Evolutionary conservation across 176 grass and related monocot species (phyloP).

Genomic region (Eragrostis curvula): DNA sequence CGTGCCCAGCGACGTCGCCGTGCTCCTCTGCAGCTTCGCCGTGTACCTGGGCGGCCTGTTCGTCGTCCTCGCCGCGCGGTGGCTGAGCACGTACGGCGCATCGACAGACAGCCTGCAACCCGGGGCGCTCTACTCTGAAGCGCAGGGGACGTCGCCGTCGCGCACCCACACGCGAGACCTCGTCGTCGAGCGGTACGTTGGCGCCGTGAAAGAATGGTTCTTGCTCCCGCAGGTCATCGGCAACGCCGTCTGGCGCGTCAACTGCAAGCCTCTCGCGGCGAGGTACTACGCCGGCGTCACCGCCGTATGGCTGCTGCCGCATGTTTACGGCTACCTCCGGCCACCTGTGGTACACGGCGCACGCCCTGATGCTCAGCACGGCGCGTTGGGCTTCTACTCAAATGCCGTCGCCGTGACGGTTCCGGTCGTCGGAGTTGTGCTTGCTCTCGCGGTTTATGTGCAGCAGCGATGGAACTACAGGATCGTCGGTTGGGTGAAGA

Average conservation of each 20-base stretch:
- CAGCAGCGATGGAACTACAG: constrained; percentile 92
- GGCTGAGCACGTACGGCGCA: constrained; percentile 43
- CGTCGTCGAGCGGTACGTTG: constrained; percentile 69
- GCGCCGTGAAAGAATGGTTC: constrained; percentile 72
- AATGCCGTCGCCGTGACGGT: constrained; percentile 73
- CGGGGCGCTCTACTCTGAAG: constrained; percentile 52
- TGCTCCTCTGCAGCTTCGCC: constrained; percentile 53
- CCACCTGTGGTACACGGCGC: constrained; percentile 36
- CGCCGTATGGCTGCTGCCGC: constrained; percentile 72
- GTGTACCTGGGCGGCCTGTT: constrained; percentile 57
- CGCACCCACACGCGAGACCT: constrained; percentile 47
- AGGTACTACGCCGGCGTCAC: constrained; percentile 79
- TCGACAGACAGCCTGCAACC: background rate
- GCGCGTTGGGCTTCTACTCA: constrained; percentile 63
- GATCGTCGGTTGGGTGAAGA: constrained; percentile 62
- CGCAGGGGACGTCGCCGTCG: constrained; percentile 39
- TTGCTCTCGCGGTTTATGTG: constrained; percentile 61
- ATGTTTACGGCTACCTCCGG: constrained; percentile 72
- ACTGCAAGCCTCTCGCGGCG: constrained; percentile 72
- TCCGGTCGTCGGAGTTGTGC: constrained; percentile 51
- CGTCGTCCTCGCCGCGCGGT: constrained; percentile 54
- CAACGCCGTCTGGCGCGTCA: constrained; percentile 79
- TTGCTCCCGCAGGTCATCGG: constrained; percentile 83
- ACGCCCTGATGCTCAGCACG: constrained; percentile 47
- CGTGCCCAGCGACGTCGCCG: constrained; percentile 70